phyloP scores from a whole-genome alignment of 371 early-diverging fungal genomes.

The Paramicrosporidium saccamoebae region DNA sequence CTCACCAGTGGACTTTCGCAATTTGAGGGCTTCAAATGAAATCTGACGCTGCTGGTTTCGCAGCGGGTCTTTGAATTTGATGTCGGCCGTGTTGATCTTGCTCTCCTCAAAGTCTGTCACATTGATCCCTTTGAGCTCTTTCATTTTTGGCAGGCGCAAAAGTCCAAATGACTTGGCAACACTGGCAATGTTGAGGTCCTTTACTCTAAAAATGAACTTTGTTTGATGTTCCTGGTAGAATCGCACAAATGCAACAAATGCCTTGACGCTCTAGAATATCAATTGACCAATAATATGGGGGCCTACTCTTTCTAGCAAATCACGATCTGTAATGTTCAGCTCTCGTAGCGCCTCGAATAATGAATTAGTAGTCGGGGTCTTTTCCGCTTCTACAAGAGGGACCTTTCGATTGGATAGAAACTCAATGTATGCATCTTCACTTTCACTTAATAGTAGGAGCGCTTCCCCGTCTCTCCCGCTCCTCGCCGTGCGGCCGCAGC shows the following conservation, averaged over 20 bases:
- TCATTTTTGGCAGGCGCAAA: slow-evolving; percentile 57
- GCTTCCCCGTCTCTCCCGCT: slow-evolving; percentile 61
- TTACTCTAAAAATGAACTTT: slow-evolving; percentile 51
- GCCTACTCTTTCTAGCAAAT: slow-evolving; percentile 16
- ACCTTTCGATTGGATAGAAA: background rate
- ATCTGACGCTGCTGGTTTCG: too few species aligned
- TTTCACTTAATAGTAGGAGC: slow-evolving; percentile 32
- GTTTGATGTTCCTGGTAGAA: slow-evolving; percentile 75
- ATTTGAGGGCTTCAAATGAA: too few species aligned
- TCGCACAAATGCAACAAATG: slow-evolving; percentile 61
- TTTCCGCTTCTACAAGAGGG: background rate
- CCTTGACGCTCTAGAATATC: slow-evolving; percentile 16
- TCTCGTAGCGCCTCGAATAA: slow-evolving; percentile 12
- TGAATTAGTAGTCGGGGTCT: slow-evolving; percentile 6
- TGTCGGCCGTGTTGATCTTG: too few species aligned
- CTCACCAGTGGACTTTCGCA: too few species aligned
- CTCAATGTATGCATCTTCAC: slow-evolving; percentile 58
- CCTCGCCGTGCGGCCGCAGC: slow-evolving; percentile 92
- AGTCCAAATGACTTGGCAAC: slow-evolving; percentile 41
- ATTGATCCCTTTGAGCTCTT: slow-evolving; percentile 34
- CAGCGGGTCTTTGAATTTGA: too few species aligned
- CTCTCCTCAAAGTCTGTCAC: slow-evolving; percentile 5
- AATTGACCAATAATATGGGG: slow-evolving; percentile 2
- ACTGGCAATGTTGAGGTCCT: slow-evolving; percentile 31
- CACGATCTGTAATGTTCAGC: slow-evolving; percentile 24